Conservation (phyloP, 2,329 filamentous ascomycete genomes). For the Myriangium duriaei region DNA sequence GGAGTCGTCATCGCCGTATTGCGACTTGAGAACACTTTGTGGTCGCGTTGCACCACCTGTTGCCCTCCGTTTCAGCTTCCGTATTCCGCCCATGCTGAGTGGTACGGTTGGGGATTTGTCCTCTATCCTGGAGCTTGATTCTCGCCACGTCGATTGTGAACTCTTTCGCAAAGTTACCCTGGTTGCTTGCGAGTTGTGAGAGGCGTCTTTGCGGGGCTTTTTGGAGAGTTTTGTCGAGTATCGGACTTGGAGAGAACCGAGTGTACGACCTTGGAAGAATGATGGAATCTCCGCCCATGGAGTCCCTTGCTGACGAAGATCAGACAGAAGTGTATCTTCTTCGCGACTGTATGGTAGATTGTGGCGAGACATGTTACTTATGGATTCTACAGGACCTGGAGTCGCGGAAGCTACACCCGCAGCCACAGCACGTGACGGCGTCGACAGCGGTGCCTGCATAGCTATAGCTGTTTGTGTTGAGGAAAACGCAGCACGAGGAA, state of each 20-base stretch:
- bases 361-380: too few relatives aligned
- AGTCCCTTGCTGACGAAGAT: slow-evolving; percentile 28
- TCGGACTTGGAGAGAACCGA: slow-evolving; percentile 17
- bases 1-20: not conserved
- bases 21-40: not conserved
- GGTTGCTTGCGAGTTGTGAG: not conserved
- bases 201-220: not conserved
- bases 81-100: not conserved
- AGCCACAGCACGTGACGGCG: too few relatives aligned
- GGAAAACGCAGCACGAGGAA: too few relatives aligned
- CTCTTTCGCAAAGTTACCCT: not conserved
- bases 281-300: slow-evolving; percentile 24
- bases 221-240: slow-evolving; percentile 11
- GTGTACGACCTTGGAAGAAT: slow-evolving; percentile 22
- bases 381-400: too few relatives aligned
- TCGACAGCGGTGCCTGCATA: too few relatives aligned
- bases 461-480: too few relatives aligned
- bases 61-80: not conserved
- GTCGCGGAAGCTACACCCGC: too few relatives aligned
- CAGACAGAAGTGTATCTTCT: slow-evolving; percentile 24
- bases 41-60: not conserved
- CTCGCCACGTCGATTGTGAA: too few relatives aligned
- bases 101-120: not conserved
- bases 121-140: too few relatives aligned
- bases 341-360: slow-evolving; percentile 15